A percentile compares a stretch with the other conserved stretches of the same genome.
Evolutionary conservation across 495 filamentous ascomycete species (phyloP).

Genomic region (Lasiosphaeria miniovina): DNA sequence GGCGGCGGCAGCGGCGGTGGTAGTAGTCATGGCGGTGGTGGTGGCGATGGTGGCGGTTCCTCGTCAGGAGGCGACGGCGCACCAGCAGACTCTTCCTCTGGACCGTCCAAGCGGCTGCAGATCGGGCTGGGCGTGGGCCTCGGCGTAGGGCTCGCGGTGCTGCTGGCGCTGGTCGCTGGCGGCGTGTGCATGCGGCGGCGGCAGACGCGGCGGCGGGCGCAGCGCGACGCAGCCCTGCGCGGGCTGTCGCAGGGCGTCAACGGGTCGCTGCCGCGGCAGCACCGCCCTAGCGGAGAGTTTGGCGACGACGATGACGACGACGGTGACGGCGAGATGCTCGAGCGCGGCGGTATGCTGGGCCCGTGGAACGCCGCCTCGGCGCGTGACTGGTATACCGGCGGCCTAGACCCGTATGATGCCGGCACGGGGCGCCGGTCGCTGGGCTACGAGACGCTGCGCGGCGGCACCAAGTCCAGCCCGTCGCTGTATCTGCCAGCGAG

Average conservation of each 20-base stretch:
- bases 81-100: not conserved
- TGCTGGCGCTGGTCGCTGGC: slow-evolving; percentile 49
- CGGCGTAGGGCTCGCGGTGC: slow-evolving; percentile 68
- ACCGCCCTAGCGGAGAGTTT: not conserved
- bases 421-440: slow-evolving; percentile 36
- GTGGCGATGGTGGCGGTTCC: not conserved
- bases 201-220: slow-evolving; percentile 27
- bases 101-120: slow-evolving; percentile 23
- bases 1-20: slow-evolving; percentile 13
- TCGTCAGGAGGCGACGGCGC: not conserved
- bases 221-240: slow-evolving; percentile 38
- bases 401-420: slow-evolving; percentile 35
- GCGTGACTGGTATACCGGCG: slow-evolving; percentile 41
- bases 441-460: slow-evolving; percentile 43
- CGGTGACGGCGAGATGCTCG: slow-evolving; percentile 55
- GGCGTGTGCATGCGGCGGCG: slow-evolving; percentile 59
- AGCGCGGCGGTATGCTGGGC: slow-evolving; percentile 36
- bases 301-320: slow-evolving; percentile 14
- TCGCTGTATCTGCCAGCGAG: slow-evolving; percentile 22
- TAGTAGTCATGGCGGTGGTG: not conserved
- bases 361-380: slow-evolving; percentile 29
- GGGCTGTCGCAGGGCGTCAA: slow-evolving; percentile 38
- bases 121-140: slow-evolving; percentile 59
- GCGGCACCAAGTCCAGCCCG: slow-evolving; percentile 11
- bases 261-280: slow-evolving; percentile 26